phyloP scores from a whole-genome alignment of 257 asterid species.

The Solanum dulcamara region DNA sequence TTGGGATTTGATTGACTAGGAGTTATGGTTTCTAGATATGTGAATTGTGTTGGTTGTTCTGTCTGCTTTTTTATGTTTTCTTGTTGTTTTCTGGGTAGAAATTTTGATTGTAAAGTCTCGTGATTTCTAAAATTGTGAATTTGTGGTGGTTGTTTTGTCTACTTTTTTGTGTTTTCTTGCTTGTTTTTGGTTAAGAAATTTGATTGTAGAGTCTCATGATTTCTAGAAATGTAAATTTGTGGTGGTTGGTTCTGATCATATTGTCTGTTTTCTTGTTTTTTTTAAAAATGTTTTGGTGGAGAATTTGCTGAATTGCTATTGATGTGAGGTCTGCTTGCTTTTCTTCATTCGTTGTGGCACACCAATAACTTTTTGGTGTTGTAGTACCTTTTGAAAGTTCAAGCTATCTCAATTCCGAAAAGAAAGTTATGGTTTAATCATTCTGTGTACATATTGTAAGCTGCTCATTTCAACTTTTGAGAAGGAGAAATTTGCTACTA shows the following conservation, averaged over 20 bases:
- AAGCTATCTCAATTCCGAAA: not conserved
- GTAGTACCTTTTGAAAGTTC: not conserved
- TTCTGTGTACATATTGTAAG: not conserved
- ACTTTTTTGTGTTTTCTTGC: not conserved
- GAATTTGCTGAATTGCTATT: not conserved
- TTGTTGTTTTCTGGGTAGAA: not conserved
- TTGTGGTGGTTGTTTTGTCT: not conserved
- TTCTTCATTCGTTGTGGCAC: not conserved
- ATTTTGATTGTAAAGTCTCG: not conserved
- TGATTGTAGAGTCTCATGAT: too few species aligned
- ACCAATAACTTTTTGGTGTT: not conserved
- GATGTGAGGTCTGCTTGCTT: not conserved
- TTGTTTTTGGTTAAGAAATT: too few species aligned
- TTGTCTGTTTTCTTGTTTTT: not conserved
- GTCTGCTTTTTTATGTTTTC: not conserved
- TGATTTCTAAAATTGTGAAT: not conserved
- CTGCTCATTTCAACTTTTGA: not conserved
- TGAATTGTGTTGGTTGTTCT: not conserved
- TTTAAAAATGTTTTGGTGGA: not conserved
- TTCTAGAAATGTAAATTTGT: not conserved
- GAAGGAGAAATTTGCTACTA: not conserved
- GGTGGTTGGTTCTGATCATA: not conserved
- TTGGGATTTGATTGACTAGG: not conserved
- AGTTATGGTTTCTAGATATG: not conserved
- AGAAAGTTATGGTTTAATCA: not conserved